Percentiles rank a stretch among this genome's conserved stretches.
These are phyloP conservation scores for Achaetomium macrosporum DNA, from an alignment of 2,329 filamentous ascomycete species.

Conservation along the genomic window DNA sequence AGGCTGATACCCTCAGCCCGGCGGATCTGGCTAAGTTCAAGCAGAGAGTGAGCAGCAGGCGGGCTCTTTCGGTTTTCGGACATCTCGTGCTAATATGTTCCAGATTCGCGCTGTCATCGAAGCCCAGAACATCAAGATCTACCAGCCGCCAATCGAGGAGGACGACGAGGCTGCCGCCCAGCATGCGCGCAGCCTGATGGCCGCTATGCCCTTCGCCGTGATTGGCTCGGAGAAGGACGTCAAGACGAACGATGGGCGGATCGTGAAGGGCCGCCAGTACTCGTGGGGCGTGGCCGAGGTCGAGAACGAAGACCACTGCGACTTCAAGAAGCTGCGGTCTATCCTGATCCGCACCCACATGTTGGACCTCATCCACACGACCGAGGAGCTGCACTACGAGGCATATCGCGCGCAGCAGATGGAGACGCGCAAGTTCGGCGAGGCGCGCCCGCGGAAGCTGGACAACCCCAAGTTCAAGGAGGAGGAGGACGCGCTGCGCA, in stretches of 20 bases:
- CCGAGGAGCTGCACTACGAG: constrained; percentile 98
- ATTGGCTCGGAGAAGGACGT: constrained; percentile 99
- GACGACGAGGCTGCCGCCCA: constrained; percentile 94
- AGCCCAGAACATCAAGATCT: constrained; percentile 99
- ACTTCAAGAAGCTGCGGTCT: constrained; percentile 99
- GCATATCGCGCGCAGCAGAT: constrained; percentile 98
- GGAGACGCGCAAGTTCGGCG: constrained; percentile 99
- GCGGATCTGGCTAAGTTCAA: constrained; percentile 91
- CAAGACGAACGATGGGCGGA: constrained; percentile 89
- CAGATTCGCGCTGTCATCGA: constrained; percentile 94
- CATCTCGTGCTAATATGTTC: constrained; percentile 17
- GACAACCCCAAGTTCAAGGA: constrained; percentile 99
- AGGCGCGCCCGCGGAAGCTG: constrained; percentile 92
- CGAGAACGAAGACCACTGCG: constrained; percentile 99
- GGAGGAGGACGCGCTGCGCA: constrained; percentile 95
- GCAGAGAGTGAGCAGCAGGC: constrained; percentile 63
- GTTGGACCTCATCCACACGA: constrained; percentile 99
- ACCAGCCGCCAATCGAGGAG: constrained; percentile 95
- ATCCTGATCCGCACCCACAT: constrained; percentile 99
- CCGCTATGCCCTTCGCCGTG: constrained; percentile 96
- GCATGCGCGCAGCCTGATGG: constrained; percentile 90
- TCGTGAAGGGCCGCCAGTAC: constrained; percentile 98
- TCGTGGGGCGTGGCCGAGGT: constrained; percentile 99
- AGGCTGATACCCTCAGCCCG: constrained; percentile 95
- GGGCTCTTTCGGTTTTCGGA: not conserved